Percentiles rank a stretch among this genome's conserved stretches.
These are phyloP conservation scores for Drosera capensis DNA, from an alignment of 148 eudicot species.

Conservation along the genomic window DNA sequence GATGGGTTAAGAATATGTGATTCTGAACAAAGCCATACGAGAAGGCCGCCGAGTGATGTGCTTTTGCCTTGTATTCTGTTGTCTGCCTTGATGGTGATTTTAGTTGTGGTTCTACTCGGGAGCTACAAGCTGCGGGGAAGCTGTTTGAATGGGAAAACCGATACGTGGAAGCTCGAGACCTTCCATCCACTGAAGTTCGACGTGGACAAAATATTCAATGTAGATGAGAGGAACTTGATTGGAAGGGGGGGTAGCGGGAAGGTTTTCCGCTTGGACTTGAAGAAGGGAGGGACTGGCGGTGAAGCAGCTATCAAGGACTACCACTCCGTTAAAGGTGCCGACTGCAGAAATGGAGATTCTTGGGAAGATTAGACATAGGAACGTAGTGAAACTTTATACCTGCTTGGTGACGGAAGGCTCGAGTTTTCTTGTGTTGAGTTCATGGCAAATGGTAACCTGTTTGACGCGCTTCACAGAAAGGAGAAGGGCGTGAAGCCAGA, in stretches of 20 bases:
- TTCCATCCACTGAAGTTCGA: constrained; percentile 62
- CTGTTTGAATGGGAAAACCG: constrained; percentile 17
- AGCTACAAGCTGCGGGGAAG: constrained; percentile 44
- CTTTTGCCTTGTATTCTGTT: constrained; percentile 29
- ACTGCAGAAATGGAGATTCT: constrained; percentile 63
- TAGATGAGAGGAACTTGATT: constrained; percentile 49
- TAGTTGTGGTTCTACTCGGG: constrained; percentile 32
- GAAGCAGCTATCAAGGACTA: constrained; percentile 50
- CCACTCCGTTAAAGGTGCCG: constrained; percentile 21
- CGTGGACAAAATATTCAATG: constrained; percentile 36
- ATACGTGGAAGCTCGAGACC: constrained; percentile 51
- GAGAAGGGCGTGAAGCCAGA: constrained; percentile 33
- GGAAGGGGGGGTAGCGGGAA: constrained; percentile 82
- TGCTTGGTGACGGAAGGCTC: constrained; percentile 51
- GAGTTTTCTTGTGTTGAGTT: constrained; percentile 66
- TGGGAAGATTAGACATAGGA: constrained; percentile 71
- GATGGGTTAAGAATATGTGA: constrained; percentile 18
- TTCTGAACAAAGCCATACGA: constrained; percentile 17
- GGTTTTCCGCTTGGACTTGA: constrained; percentile 63
- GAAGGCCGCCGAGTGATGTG: constrained; percentile 16
- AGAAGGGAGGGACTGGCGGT: constrained; percentile 67
- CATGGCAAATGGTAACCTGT: constrained; percentile 71
- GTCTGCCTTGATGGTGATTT: constrained; percentile 21
- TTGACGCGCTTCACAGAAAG: constrained; percentile 40
- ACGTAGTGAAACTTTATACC: constrained; percentile 72